Evolutionary conservation across 345 rosid genomes (phyloP).

Genomic region (Gossypium ekmanianum): DNA sequence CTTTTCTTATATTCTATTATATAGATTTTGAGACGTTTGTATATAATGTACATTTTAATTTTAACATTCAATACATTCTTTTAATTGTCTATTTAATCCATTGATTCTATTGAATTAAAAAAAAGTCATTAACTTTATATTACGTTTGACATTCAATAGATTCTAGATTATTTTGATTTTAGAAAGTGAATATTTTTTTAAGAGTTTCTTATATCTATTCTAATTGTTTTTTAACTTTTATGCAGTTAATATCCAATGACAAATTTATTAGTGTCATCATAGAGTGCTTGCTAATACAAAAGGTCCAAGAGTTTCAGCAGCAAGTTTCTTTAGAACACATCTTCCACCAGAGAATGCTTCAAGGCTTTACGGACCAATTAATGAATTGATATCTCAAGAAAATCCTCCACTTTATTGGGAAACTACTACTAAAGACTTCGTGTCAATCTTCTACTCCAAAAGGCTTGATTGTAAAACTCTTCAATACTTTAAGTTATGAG

Average conservation of each 20-base stretch:
- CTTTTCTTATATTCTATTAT: too few relatives aligned
- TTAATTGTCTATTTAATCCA: too few relatives aligned
- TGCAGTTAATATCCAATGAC: slow-evolving; percentile 6
- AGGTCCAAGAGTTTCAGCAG: slow-evolving; percentile 11
- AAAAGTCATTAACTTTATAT: too few relatives aligned
- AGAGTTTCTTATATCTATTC: too few relatives aligned
- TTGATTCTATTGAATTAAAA: too few relatives aligned
- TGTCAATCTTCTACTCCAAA: neutral
- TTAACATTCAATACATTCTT: too few relatives aligned
- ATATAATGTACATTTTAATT: too few relatives aligned
- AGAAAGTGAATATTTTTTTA: too few relatives aligned
- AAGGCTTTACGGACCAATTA: slow-evolving; percentile 25
- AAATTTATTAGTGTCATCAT: slow-evolving; percentile 2
- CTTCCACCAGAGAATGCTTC: slow-evolving; percentile 2
- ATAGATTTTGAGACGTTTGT: too few relatives aligned
- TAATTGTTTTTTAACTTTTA: neutral
- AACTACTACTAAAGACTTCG: slow-evolving; percentile 12
- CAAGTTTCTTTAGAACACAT: slow-evolving; percentile 3
- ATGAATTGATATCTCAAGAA: slow-evolving; percentile 19
- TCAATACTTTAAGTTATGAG: neutral
- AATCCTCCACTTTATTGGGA: slow-evolving; percentile 20
- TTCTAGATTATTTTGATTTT: too few relatives aligned
- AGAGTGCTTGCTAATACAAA: neutral
- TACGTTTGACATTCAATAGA: too few relatives aligned
- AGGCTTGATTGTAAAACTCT: slow-evolving; percentile 14